These are phyloP conservation scores for Aspergillus bertholletiae DNA, from an alignment of 495 filamentous ascomycete genomes.

Conservation along the genomic window DNA sequence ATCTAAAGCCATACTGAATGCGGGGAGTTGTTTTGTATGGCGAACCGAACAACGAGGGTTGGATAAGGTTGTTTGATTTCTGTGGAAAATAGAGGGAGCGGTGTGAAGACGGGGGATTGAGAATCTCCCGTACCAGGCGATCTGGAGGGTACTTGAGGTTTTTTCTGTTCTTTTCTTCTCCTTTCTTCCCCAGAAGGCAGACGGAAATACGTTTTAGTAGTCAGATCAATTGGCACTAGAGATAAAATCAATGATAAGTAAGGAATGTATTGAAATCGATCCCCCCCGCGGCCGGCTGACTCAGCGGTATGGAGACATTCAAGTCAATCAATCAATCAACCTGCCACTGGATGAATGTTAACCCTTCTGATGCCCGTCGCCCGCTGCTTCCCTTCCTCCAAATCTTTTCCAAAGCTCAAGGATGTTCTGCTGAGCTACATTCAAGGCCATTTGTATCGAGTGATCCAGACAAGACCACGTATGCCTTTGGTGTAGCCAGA, in stretches of 20 bases:
- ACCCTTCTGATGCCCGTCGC: too few species aligned
- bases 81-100: too few species aligned
- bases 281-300: slow-evolving; percentile 6
- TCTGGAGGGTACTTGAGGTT: too few species aligned
- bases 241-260: not conserved
- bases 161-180: not conserved
- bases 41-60: too few species aligned
- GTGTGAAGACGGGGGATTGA: too few species aligned
- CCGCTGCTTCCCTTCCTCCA: not conserved
- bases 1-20: slow-evolving; percentile 15
- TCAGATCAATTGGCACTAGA: too few species aligned
- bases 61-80: too few species aligned
- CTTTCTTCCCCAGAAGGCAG: not conserved
- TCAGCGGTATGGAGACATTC: slow-evolving; percentile 16
- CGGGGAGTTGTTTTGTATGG: slow-evolving; percentile 1
- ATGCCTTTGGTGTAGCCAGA: slow-evolving; percentile 45
- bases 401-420: slow-evolving; percentile 4
- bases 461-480: slow-evolving; percentile 37
- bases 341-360: too few species aligned
- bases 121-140: too few species aligned
- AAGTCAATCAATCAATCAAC: not conserved
- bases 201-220: not conserved
- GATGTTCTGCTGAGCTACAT: slow-evolving; percentile 16
- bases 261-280: not conserved
- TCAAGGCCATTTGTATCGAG: not conserved